Conservation (phyloP, 257 asterid genomes). For the Nicotiana tabacum region DNA sequence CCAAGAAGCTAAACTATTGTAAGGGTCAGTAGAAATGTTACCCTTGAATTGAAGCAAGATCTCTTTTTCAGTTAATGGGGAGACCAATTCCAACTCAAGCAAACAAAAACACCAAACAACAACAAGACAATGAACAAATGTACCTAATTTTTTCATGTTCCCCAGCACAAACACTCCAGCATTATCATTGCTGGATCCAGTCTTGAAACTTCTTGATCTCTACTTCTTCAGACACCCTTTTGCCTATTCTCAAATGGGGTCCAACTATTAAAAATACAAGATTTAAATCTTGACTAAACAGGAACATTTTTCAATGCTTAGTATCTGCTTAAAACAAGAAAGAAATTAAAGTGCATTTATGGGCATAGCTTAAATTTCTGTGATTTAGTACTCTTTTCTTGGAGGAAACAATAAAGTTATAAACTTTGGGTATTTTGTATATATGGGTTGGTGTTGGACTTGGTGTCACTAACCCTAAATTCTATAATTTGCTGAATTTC, state of each 20-base stretch:
- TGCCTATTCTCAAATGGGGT: slow-evolving; percentile 17
- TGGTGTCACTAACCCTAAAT: slow-evolving; percentile 21
- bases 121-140: slow-evolving; percentile 34
- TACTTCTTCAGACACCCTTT: slow-evolving; percentile 18
- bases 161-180: slow-evolving; percentile 48
- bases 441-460: slow-evolving; percentile 20
- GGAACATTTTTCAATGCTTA: slow-evolving; percentile 12
- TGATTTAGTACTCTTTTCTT: slow-evolving; percentile 16
- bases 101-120: slow-evolving; percentile 39
- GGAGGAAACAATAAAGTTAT: slow-evolving; percentile 17
- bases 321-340: slow-evolving; percentile 13
- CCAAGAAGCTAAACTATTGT: slow-evolving; percentile 66
- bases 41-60: slow-evolving; percentile 89
- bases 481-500: slow-evolving; percentile 20
- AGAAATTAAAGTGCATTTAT: slow-evolving; percentile 34
- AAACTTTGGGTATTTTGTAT: slow-evolving; percentile 30
- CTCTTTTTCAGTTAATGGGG: slow-evolving; percentile 75
- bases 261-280: slow-evolving; percentile 11
- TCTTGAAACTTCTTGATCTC: slow-evolving; percentile 29
- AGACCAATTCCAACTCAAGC: slow-evolving; percentile 33
- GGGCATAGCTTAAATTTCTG: slow-evolving; percentile 9
- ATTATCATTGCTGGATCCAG: slow-evolving; percentile 63
- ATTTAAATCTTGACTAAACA: slow-evolving; percentile 20
- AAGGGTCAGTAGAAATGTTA: slow-evolving; percentile 79
- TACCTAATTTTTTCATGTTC: slow-evolving; percentile 75